These are phyloP conservation scores for Microbotryum scabiosae DNA, from an alignment of 1,284 basidiomycete genomes.

Conservation along the genomic window DNA sequence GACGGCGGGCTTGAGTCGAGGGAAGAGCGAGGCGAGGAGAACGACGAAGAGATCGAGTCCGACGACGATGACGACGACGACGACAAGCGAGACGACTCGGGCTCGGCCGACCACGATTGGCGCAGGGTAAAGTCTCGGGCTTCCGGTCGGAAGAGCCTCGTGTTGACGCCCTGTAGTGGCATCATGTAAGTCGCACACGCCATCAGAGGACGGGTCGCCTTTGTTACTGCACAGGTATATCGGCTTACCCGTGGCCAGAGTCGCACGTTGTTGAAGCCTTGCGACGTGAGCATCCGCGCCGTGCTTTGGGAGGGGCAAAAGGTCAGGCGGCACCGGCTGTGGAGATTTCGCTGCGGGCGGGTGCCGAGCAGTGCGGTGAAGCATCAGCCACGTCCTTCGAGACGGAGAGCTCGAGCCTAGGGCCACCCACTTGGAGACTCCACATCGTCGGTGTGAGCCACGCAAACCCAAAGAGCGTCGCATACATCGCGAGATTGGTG, in stretches of 20 bases:
- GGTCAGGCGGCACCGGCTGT: constrained; percentile 41
- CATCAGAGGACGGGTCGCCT: constrained; percentile 9
- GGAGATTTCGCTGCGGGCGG: constrained; percentile 12
- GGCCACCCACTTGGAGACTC: constrained; percentile 32
- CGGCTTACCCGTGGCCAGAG: constrained; percentile 45
- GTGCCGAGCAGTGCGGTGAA: constrained; percentile 11
- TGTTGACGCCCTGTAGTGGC: constrained; percentile 41
- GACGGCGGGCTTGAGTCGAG: constrained; percentile 31
- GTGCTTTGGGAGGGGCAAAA: constrained; percentile 51
- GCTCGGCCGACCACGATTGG: constrained; percentile 43
- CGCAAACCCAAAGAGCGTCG: constrained; percentile 48
- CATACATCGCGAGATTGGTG: constrained; percentile 50
- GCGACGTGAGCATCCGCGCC: constrained; percentile 44
- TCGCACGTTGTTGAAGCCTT: constrained; percentile 46
- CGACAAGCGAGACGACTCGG: constrained; percentile 10
- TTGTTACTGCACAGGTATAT: constrained; percentile 29
- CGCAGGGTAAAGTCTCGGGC: constrained; percentile 44
- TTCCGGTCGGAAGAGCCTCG: constrained; percentile 42
- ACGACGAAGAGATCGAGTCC: constrained; percentile 34
- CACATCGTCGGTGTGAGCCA: constrained; percentile 47
- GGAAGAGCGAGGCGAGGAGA: constrained; percentile 32
- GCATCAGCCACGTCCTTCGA: constrained; percentile 16
- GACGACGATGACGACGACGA: constrained; percentile 34
- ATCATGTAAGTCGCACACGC: too few relatives aligned
- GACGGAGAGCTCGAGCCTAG: background rate